These are phyloP conservation scores for Prunus mume DNA, from an alignment of 306 rosid genomes.

Conservation along the genomic window DNA sequence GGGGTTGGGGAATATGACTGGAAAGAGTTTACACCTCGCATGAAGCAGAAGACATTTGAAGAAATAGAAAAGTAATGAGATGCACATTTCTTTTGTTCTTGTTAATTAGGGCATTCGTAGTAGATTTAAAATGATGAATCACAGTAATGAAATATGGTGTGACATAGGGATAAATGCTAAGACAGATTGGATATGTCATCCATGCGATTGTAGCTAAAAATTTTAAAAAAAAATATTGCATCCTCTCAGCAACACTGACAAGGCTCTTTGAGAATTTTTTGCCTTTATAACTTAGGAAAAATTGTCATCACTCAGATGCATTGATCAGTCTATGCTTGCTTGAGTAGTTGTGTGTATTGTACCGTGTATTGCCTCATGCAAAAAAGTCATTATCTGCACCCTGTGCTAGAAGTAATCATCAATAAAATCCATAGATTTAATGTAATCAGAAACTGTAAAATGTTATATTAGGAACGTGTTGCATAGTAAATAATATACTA, in stretches of 20 bases:
- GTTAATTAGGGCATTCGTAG: not conserved
- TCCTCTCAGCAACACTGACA: not conserved
- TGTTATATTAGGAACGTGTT: not conserved
- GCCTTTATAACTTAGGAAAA: too few species aligned
- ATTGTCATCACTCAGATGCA: too few species aligned
- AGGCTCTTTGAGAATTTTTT: too few species aligned
- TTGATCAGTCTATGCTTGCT: not conserved
- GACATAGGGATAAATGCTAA: not conserved
- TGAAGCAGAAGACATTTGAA: conserved; percentile 88
- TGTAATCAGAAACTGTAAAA: not conserved
- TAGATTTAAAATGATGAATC: not conserved
- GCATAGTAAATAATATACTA: too few species aligned
- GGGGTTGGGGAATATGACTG: conserved; percentile 94
- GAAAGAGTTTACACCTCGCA: conserved; percentile 82
- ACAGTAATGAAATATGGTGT: not conserved
- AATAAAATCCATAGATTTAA: not conserved
- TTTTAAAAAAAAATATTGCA: not conserved
- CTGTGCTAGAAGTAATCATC: not conserved
- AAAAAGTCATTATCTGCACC: not conserved
- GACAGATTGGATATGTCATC: not conserved
- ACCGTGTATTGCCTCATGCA: not conserved
- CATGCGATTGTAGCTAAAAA: not conserved
- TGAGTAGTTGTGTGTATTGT: not conserved
- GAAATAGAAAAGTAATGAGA: conserved; percentile 73
- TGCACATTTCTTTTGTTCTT: not conserved